These are phyloP conservation scores for Morella rubra DNA, from an alignment of 306 rosid species.

Conservation along the genomic window DNA sequence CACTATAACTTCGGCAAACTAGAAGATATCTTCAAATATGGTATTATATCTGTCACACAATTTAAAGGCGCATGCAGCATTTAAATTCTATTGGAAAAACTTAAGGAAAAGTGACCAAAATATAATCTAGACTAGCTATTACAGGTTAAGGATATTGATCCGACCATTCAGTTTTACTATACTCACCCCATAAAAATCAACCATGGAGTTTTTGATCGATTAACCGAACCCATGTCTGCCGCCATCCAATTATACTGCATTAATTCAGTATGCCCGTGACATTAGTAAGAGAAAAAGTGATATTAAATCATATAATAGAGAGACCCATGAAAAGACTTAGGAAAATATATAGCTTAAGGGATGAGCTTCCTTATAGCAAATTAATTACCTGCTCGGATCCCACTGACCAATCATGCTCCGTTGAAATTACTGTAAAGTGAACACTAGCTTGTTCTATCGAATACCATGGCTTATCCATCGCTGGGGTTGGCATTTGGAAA, in stretches of 20 bases:
- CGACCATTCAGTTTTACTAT: background rate
- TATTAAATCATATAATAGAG: no score
- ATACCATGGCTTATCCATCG: slow-evolving; percentile 91
- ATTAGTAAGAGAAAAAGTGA: background rate
- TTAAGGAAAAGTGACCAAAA: no score
- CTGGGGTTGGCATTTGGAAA: slow-evolving; percentile 75
- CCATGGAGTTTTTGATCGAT: slow-evolving; percentile 84
- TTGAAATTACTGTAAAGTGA: slow-evolving; percentile 79
- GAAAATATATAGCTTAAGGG: background rate
- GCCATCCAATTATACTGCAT: slow-evolving; percentile 77
- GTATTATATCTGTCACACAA: no score
- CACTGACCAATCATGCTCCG: slow-evolving; percentile 69
- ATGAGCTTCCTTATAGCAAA: background rate
- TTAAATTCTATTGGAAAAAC: no score
- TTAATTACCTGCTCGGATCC: slow-evolving; percentile 68
- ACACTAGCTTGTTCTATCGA: slow-evolving; percentile 77
- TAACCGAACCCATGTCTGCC: slow-evolving; percentile 74
- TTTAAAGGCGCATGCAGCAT: no score
- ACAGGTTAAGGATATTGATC: no score
- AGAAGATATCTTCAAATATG: no score
- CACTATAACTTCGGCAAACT: no score
- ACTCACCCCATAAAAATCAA: slow-evolving; percentile 74
- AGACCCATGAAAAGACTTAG: no score
- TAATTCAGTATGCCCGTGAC: background rate
- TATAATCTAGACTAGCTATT: no score